These are phyloP conservation scores for Ceratobasidium sp. DNA, from an alignment of 1,284 basidiomycete species.

Conservation along the genomic window DNA sequence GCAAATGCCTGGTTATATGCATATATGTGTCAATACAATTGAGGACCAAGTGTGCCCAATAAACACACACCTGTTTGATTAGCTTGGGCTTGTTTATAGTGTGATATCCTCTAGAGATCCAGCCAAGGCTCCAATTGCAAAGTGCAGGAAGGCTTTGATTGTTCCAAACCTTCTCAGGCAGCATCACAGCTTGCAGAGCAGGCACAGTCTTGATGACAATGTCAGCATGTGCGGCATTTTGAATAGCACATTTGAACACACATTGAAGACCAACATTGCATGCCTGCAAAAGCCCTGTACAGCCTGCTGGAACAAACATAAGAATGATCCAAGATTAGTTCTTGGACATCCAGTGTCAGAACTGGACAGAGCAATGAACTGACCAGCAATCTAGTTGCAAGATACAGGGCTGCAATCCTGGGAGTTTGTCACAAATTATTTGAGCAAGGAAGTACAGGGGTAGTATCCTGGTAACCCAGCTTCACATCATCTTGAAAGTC, in stretches of 20 bases:
- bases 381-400: slow-evolving; percentile 51
- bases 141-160: slow-evolving; percentile 1
- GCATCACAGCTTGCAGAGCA: not conserved
- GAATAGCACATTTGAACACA: slow-evolving; percentile 47
- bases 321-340: slow-evolving; percentile 44
- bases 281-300: slow-evolving; percentile 46
- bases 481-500: not conserved
- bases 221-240: slow-evolving; percentile 46
- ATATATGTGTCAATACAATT: no score
- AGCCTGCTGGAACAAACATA: slow-evolving; percentile 45
- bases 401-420: slow-evolving; percentile 40
- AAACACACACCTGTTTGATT: slow-evolving; percentile 13
- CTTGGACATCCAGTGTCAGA: slow-evolving; percentile 47
- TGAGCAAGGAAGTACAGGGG: slow-evolving; percentile 9
- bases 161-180: not conserved
- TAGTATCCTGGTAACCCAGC: slow-evolving; percentile 3
- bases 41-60: no score
- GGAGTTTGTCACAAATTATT: slow-evolving; percentile 1
- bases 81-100: slow-evolving; percentile 25
- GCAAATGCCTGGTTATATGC: slow-evolving; percentile 37
- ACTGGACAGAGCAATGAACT: slow-evolving; percentile 50
- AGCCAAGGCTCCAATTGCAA: slow-evolving; percentile 6
- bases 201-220: no score
- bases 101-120: not conserved
- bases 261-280: slow-evolving; percentile 49